A percentile compares a stretch with the other conserved stretches of the same genome.
Evolutionary conservation across 2,329 filamentous ascomycete genomes (phyloP).

Genomic region (Colletotrichum sp.): DNA sequence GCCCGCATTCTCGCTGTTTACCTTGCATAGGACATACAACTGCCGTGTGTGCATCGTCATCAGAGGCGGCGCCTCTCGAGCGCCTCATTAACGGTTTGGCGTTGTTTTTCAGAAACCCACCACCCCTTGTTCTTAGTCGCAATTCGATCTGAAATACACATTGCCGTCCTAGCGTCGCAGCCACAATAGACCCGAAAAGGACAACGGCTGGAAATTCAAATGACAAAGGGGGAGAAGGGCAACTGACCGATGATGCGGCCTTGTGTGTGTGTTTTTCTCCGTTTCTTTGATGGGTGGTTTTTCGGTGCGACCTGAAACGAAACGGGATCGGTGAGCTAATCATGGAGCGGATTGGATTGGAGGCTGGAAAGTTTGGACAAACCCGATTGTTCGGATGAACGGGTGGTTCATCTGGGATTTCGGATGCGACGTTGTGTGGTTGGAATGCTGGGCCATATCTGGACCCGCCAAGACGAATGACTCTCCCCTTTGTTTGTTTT

Average conservation of each 20-base stretch:
- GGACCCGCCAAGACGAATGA: background rate
- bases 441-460: background rate
- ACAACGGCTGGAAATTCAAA: background rate
- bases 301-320: background rate
- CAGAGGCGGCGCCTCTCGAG: background rate
- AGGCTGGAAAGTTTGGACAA: background rate
- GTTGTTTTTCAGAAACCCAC: background rate
- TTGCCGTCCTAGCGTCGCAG: background rate
- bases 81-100: background rate
- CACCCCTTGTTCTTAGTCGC: no score
- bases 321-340: background rate
- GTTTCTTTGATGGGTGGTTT: background rate
- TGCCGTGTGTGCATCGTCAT: background rate
- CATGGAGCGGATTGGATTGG: background rate
- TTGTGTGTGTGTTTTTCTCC: background rate
- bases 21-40: background rate
- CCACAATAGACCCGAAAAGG: background rate
- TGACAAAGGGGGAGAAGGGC: background rate
- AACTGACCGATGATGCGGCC: background rate
- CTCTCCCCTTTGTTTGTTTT: background rate
- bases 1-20: background rate
- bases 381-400: background rate
- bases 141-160: background rate
- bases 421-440: background rate
- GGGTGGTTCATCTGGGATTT: background rate